A percentile compares a stretch with the other conserved stretches of the same genome.
phyloP scores from a whole-genome alignment of 495 filamentous ascomycete species.

The Aspergillus sclerotiicarbonarius region DNA sequence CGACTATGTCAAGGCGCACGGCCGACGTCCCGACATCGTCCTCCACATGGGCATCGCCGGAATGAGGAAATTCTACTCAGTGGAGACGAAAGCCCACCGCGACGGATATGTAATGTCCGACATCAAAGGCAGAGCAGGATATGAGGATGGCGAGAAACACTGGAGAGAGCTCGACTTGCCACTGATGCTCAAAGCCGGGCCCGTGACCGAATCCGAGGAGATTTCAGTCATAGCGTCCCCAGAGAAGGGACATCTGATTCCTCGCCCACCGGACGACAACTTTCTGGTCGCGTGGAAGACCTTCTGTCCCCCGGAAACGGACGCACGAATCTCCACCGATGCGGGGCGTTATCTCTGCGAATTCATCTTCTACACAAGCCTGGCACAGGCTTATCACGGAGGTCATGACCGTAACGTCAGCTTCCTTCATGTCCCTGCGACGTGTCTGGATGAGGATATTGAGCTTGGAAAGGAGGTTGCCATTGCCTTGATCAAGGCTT shows the following conservation, averaged over 20 bases:
- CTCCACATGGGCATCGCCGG: slow-evolving; percentile 84
- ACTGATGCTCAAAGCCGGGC: slow-evolving; percentile 32
- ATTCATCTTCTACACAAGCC: slow-evolving; percentile 78
- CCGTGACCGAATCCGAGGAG: slow-evolving; percentile 12
- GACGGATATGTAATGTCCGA: slow-evolving; percentile 72
- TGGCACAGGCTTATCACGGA: slow-evolving; percentile 54
- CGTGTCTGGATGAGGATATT: slow-evolving; percentile 53
- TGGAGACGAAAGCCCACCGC: slow-evolving; percentile 71
- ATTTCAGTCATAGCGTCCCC: background rate
- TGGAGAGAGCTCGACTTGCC: slow-evolving; percentile 46
- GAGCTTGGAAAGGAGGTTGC: slow-evolving; percentile 60
- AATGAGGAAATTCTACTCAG: slow-evolving; percentile 61
- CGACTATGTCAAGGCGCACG: slow-evolving; percentile 33
- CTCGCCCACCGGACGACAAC: slow-evolving; percentile 33
- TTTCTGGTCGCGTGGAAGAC: slow-evolving; percentile 38
- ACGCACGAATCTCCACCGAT: slow-evolving; percentile 67
- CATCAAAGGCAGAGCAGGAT: slow-evolving; percentile 57
- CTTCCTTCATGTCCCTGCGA: slow-evolving; percentile 77
- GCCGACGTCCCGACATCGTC: slow-evolving; percentile 58
- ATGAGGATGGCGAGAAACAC: slow-evolving; percentile 48
- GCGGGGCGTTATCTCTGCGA: slow-evolving; percentile 83
- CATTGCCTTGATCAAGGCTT: slow-evolving; percentile 64
- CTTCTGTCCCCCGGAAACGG: slow-evolving; percentile 36
- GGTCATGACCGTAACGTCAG: slow-evolving; percentile 56
- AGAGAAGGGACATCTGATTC: slow-evolving; percentile 3